A percentile compares a stretch with the other conserved stretches of the same genome.
phyloP scores from a whole-genome alignment of 2,329 filamentous ascomycete species.

The Metarhizium robertsii region DNA sequence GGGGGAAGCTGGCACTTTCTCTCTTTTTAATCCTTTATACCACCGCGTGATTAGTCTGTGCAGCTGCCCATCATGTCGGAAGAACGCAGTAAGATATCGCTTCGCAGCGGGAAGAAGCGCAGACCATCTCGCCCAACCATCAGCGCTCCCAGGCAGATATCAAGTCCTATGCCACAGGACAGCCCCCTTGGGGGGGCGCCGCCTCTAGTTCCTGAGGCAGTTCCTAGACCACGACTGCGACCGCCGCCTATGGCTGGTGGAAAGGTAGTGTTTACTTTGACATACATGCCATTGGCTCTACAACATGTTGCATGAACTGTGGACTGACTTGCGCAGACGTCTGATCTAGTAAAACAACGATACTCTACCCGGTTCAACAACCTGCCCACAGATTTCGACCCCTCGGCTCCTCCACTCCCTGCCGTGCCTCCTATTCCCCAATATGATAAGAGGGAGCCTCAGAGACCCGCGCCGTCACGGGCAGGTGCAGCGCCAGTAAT shows the following conservation, averaged over 20 bases:
- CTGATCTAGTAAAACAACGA: slow-evolving; percentile 83
- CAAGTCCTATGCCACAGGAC: slow-evolving; percentile 47
- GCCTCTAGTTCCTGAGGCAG: slow-evolving; percentile 14
- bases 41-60: not conserved
- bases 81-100: slow-evolving; percentile 51
- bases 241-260: slow-evolving; percentile 43
- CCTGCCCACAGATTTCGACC: slow-evolving; percentile 58
- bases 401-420: slow-evolving; percentile 65
- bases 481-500: slow-evolving; percentile 53
- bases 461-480: slow-evolving; percentile 44
- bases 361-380: slow-evolving; percentile 92
- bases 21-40: not conserved
- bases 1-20: not conserved
- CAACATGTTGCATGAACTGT: not conserved
- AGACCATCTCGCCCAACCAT: slow-evolving; percentile 40
- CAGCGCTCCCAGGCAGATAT: slow-evolving; percentile 55
- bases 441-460: slow-evolving; percentile 42
- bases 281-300: slow-evolving; percentile 6
- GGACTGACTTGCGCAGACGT: slow-evolving; percentile 37
- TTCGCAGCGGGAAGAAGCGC: slow-evolving; percentile 51
- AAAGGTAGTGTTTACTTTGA: slow-evolving; percentile 33
- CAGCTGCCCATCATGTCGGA: slow-evolving; percentile 43
- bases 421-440: slow-evolving; percentile 50
- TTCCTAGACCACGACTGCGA: slow-evolving; percentile 31
- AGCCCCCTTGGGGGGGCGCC: slow-evolving; percentile 22